phyloP scores from a whole-genome alignment of 495 filamentous ascomycete species.

The Penicillium macrosclerotiorum region DNA sequence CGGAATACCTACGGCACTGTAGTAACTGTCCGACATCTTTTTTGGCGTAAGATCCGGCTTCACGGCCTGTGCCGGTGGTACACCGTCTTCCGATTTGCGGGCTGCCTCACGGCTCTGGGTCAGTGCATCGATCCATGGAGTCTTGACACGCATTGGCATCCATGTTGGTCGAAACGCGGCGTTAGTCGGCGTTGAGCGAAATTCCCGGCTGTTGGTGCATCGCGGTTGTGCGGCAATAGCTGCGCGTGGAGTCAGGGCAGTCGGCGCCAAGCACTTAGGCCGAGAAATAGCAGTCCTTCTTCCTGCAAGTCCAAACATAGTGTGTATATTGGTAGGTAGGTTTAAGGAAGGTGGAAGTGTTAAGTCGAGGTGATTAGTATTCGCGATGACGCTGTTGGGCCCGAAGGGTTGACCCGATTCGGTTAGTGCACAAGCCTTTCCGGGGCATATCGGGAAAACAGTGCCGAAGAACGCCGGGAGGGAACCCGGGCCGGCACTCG shows the following conservation, averaged over 20 bases:
- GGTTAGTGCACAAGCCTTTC: conserved; percentile 18
- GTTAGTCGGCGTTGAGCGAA: conserved; percentile 30
- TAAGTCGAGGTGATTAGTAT: conserved; percentile 12
- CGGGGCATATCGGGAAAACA: conserved; percentile 18
- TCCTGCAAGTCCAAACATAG: conserved; percentile 22
- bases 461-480: conserved; percentile 7
- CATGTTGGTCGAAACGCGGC: conserved; percentile 34
- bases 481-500: no score
- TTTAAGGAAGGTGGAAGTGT: neutral
- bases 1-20: conserved; percentile 51
- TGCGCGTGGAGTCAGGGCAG: conserved; percentile 10
- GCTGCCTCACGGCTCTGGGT: conserved; percentile 48
- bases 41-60: conserved; percentile 57
- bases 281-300: conserved; percentile 16
- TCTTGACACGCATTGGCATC: conserved; percentile 59
- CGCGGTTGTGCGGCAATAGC: conserved; percentile 7
- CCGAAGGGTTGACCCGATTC: conserved; percentile 10
- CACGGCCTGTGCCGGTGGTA: conserved; percentile 20
- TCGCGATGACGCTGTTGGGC: conserved; percentile 15
- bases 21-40: conserved; percentile 64
- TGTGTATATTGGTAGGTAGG: neutral
- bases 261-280: conserved; percentile 10
- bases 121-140: conserved; percentile 69
- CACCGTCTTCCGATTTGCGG: conserved; percentile 25
- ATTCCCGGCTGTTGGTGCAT: conserved; percentile 18